These are phyloP conservation scores for Mucuna pruriens DNA, from an alignment of 306 rosid species.

Conservation along the genomic window DNA sequence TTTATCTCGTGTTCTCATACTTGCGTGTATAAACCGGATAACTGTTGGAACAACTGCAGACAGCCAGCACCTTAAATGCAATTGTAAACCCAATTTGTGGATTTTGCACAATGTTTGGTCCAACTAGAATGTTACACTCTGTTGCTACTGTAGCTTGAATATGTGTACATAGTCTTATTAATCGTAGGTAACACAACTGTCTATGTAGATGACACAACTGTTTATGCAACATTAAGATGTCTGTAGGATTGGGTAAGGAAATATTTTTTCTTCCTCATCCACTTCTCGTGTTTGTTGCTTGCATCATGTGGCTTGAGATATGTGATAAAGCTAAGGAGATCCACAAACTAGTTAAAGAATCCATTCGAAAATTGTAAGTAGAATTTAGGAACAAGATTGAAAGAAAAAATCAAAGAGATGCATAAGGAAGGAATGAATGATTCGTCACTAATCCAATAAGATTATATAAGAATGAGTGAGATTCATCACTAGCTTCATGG, in stretches of 20 bases:
- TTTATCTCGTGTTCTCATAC: background rate
- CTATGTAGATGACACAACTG: background rate
- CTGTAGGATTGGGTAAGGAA: background rate
- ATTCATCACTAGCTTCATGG: too few species aligned
- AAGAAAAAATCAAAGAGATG: too few species aligned
- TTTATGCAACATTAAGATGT: background rate
- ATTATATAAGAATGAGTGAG: too few species aligned
- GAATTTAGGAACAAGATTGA: too few species aligned
- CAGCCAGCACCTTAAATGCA: background rate
- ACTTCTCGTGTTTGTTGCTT: background rate
- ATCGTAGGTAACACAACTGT: background rate
- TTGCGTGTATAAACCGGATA: background rate
- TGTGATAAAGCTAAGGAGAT: too few species aligned
- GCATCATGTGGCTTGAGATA: background rate
- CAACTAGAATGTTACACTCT: background rate
- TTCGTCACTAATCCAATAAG: too few species aligned
- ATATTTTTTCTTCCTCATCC: background rate
- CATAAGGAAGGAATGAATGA: too few species aligned
- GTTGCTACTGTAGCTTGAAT: background rate
- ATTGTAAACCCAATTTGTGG: background rate
- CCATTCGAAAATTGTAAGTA: too few species aligned
- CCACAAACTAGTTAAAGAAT: too few species aligned
- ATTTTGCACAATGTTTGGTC: background rate
- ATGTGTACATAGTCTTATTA: background rate
- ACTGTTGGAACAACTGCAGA: background rate